Conservation (phyloP, 2,329 filamentous ascomycete genomes). For the Fusarium concolor region DNA sequence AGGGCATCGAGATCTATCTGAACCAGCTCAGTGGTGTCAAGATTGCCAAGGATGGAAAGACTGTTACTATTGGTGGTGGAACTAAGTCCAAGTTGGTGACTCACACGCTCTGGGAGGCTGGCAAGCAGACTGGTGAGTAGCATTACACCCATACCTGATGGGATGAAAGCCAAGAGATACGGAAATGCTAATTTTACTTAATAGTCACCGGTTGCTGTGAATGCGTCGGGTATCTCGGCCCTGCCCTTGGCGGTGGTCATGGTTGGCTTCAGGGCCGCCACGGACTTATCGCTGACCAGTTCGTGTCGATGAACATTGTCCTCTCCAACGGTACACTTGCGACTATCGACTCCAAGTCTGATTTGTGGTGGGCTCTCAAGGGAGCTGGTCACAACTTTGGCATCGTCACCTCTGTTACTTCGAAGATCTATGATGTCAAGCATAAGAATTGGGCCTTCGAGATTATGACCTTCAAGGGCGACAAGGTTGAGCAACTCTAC, state of each 20-base stretch:
- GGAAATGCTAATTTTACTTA: background rate
- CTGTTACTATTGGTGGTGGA: slow-evolving; percentile 1
- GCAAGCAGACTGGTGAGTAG: slow-evolving; percentile 1
- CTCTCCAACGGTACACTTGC: slow-evolving; percentile 45
- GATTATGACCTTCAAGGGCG: slow-evolving; percentile 58
- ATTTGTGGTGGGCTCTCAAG: slow-evolving; percentile 52
- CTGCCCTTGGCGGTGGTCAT: slow-evolving; percentile 47
- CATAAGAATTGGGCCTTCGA: slow-evolving; percentile 42
- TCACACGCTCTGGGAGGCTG: slow-evolving; percentile 42
- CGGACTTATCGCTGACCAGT: slow-evolving; percentile 49
- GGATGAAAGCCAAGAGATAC: no score
- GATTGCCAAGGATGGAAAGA: slow-evolving; percentile 12
- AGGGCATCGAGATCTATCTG: slow-evolving; percentile 17
- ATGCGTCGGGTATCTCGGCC: slow-evolving; percentile 46
- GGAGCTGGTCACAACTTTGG: slow-evolving; percentile 52
- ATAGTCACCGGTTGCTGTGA: slow-evolving; percentile 40
- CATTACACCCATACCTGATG: fast-evolving
- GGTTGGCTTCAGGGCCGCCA: slow-evolving; percentile 46
- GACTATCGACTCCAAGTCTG: slow-evolving; percentile 37
- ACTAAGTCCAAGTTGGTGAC: slow-evolving; percentile 6
- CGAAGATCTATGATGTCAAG: slow-evolving; percentile 48
- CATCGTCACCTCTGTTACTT: slow-evolving; percentile 44
- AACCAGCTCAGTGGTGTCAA: slow-evolving; percentile 5
- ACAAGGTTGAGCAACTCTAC: slow-evolving; percentile 62
- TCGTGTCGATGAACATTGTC: slow-evolving; percentile 49